phyloP scores from a whole-genome alignment of 495 filamentous ascomycete genomes.

The Glutinoglossum americanum region DNA sequence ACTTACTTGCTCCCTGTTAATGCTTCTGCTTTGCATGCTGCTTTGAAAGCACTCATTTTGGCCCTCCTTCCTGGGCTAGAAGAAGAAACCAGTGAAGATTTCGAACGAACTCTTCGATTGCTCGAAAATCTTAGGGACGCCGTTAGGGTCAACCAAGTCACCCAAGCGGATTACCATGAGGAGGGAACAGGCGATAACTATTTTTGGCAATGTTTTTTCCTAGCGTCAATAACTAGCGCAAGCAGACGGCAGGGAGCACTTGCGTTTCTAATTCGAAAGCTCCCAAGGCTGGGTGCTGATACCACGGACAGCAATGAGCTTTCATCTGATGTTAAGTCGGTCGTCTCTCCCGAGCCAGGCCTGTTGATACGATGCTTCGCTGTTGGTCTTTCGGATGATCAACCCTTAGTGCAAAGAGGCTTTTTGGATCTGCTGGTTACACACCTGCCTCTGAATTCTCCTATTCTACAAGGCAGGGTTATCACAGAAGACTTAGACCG shows the following conservation, averaged over 20 bases:
- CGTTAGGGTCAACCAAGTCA: conserved; percentile 26
- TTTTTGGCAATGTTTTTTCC: conserved; percentile 97
- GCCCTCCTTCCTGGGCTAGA: conserved; percentile 78
- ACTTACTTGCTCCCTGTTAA: conserved; percentile 53
- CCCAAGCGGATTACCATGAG: conserved; percentile 3
- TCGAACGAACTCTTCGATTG: conserved; percentile 63
- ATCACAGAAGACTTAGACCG: conserved; percentile 54
- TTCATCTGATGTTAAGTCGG: conserved; percentile 33
- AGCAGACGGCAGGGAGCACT: conserved; percentile 67
- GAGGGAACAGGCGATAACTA: conserved; percentile 47
- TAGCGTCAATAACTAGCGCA: conserved; percentile 74
- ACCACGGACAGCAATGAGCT: conserved; percentile 10
- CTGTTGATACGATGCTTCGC: conserved; percentile 78
- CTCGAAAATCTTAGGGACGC: conserved; percentile 56
- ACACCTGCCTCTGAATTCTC: conserved; percentile 72
- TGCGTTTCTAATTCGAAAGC: conserved; percentile 56
- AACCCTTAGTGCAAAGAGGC: conserved; percentile 78
- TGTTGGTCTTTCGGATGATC: conserved; percentile 70
- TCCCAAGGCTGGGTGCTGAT: conserved; percentile 45
- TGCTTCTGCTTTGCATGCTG: conserved; percentile 49
- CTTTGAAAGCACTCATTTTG: conserved; percentile 71
- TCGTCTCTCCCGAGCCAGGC: conserved; percentile 81
- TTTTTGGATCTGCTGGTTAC: conserved; percentile 86
- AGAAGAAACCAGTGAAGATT: conserved; percentile 92
- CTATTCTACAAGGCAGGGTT: conserved; percentile 52